These are phyloP conservation scores for Coniophora puteana DNA, from an alignment of 1,284 basidiomycete genomes.

Conservation along the genomic window DNA sequence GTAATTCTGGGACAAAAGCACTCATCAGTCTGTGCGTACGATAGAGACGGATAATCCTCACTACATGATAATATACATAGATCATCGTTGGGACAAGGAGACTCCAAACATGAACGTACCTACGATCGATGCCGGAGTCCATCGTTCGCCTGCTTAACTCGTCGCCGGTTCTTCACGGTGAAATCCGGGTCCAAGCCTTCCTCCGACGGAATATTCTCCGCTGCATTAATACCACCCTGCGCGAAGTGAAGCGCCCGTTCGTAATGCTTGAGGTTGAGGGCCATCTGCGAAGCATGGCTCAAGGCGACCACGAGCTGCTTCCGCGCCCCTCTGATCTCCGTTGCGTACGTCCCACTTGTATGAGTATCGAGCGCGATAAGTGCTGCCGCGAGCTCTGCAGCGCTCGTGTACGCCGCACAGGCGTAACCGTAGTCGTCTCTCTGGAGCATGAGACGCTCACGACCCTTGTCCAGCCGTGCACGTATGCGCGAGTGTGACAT, in stretches of 20 bases:
- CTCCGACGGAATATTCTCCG: constrained; percentile 11
- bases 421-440: constrained; percentile 17
- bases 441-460: constrained; percentile 9
- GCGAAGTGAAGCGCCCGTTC: constrained; percentile 23
- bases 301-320: constrained; percentile 28
- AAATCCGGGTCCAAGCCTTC: constrained; percentile 14
- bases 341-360: constrained; percentile 18
- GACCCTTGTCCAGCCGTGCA: constrained; percentile 16
- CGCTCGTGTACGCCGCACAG: constrained; percentile 17
- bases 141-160: constrained; percentile 18
- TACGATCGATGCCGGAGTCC: too few relatives aligned
- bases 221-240: constrained; percentile 17
- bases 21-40: background rate
- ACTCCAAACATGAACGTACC: too few relatives aligned
- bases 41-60: background rate
- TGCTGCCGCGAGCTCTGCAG: constrained; percentile 27
- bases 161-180: constrained; percentile 21
- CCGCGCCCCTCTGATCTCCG: constrained; percentile 15
- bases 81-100: too few relatives aligned
- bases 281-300: constrained; percentile 33
- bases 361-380: constrained; percentile 23
- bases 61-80: too few relatives aligned
- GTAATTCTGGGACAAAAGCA: background rate
- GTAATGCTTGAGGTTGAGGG: constrained; percentile 15
- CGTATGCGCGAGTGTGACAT: constrained; percentile 19